Evolutionary conservation across 495 filamentous ascomycete genomes (phyloP).

Genomic region (Filosporella fistucella): DNA sequence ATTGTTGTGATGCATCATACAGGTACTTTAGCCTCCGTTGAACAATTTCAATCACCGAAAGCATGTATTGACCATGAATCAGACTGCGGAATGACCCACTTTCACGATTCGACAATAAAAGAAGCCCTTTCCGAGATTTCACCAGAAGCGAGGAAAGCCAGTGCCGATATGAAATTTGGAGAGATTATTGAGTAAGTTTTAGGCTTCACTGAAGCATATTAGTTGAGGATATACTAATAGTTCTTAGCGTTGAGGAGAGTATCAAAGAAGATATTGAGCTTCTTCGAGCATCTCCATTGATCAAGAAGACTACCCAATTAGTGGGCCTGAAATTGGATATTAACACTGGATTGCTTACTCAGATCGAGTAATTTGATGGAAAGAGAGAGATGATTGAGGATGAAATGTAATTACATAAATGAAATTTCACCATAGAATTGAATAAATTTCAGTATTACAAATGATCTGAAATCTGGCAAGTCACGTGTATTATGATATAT

Average conservation of each 20-base stretch:
- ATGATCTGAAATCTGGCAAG: no score
- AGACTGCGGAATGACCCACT: conserved; percentile 29
- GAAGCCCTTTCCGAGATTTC: conserved; percentile 22
- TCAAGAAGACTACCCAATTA: conserved; percentile 23
- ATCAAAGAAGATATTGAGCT: conserved; percentile 26
- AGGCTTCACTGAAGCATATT: not conserved
- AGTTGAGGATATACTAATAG: not conserved
- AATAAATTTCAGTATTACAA: no score
- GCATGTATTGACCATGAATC: not conserved
- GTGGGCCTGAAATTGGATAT: conserved; percentile 29
- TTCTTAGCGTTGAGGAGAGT: conserved; percentile 25
- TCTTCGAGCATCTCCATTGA: conserved; percentile 25
- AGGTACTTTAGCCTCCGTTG: conserved; percentile 2
- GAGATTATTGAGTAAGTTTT: conserved; percentile 23
- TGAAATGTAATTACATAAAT: no score
- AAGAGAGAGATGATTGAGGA: no score
- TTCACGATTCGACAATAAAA: conserved; percentile 21
- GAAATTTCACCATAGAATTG: no score
- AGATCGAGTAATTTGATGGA: conserved; percentile 18
- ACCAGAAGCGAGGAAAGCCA: conserved; percentile 18
- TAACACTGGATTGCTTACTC: conserved; percentile 16
- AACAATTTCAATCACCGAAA: not conserved
- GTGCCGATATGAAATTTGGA: conserved; percentile 23
- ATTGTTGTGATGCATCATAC: conserved; percentile 26
- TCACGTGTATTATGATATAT: no score